A percentile compares a stretch with the other conserved stretches of the same genome.
These are phyloP conservation scores for Hyaloscypha finlandica DNA, from an alignment of 495 filamentous ascomycete genomes.

Conservation along the genomic window DNA sequence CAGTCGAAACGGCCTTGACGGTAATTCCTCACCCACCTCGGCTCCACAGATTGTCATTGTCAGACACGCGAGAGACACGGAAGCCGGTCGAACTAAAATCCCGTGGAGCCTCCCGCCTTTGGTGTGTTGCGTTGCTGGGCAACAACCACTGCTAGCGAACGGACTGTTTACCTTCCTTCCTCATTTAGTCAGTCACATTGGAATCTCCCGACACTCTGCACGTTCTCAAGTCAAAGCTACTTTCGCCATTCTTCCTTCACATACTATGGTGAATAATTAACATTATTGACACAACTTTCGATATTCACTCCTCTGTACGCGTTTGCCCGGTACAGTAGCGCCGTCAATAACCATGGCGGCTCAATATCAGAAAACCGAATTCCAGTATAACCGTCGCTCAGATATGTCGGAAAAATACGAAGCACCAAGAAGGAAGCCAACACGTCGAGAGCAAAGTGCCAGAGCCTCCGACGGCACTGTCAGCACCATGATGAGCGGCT, in stretches of 20 bases:
- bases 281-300: neutral
- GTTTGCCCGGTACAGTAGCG: neutral
- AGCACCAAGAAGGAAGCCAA: slow-evolving; percentile 45
- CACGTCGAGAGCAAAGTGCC: slow-evolving; percentile 51
- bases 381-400: slow-evolving; percentile 46
- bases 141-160: neutral
- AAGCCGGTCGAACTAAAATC: neutral
- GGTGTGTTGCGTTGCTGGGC: slow-evolving; percentile 6
- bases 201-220: neutral
- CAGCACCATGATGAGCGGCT: slow-evolving; percentile 73
- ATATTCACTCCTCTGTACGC: slow-evolving; percentile 4
- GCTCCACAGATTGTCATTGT: neutral
- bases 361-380: slow-evolving; percentile 51
- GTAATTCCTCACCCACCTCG: neutral
- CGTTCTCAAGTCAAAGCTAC: slow-evolving; percentile 8
- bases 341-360: slow-evolving; percentile 44
- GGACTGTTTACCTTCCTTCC: slow-evolving; percentile 6
- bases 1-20: slow-evolving; percentile 11
- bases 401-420: slow-evolving; percentile 48
- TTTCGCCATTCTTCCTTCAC: neutral
- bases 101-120: neutral
- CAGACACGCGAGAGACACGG: neutral
- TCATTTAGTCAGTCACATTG: slow-evolving; percentile 5
- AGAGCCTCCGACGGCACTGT: slow-evolving; percentile 65
- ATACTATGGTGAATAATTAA: slow-evolving; percentile 13